phyloP scores from a whole-genome alignment of 2,329 filamentous ascomycete species.

The Leptosphaerulina australis region DNA sequence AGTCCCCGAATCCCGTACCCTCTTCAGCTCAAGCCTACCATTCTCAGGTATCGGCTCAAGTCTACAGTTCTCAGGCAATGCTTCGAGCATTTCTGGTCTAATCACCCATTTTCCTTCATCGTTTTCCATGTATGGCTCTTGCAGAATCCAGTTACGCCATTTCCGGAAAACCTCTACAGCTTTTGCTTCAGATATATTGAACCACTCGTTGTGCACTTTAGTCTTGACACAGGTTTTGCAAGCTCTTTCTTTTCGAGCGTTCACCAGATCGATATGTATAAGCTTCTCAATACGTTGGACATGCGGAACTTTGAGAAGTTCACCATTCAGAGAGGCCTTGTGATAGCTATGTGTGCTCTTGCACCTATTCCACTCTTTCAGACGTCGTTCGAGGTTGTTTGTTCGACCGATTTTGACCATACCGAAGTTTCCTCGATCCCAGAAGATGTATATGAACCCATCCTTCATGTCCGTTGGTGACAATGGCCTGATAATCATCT shows the following conservation, averaged over 20 bases:
- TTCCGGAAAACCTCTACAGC: constrained; percentile 20
- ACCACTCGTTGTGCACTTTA: constrained; percentile 93
- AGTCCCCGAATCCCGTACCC: background rate
- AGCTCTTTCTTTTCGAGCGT: constrained; percentile 59
- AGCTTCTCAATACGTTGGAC: constrained; percentile 83
- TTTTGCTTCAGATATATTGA: constrained; percentile 63
- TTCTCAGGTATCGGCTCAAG: background rate
- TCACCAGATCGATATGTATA: constrained; percentile 79
- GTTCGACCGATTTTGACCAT: constrained; percentile 27
- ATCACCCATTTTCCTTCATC: constrained; percentile 5
- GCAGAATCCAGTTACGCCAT: constrained; percentile 21
- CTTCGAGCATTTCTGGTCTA: constrained; percentile 9
- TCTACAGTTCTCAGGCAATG: background rate
- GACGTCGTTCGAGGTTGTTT: constrained; percentile 7
- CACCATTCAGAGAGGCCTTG: constrained; percentile 2
- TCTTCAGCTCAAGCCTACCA: background rate
- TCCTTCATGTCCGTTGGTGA: too few relatives aligned
- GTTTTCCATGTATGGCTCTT: constrained; percentile 18
- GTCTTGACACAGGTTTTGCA: constrained; percentile 77
- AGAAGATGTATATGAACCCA: constrained; percentile 27
- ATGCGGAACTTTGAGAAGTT: constrained; percentile 71
- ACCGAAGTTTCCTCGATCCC: constrained; percentile 20
- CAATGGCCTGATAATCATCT: too few relatives aligned
- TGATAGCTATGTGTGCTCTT: constrained; percentile 15
- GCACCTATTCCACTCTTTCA: constrained; percentile 24